These are phyloP conservation scores for Ilyonectria robusta DNA, from an alignment of 2,329 filamentous ascomycete species.

Conservation along the genomic window DNA sequence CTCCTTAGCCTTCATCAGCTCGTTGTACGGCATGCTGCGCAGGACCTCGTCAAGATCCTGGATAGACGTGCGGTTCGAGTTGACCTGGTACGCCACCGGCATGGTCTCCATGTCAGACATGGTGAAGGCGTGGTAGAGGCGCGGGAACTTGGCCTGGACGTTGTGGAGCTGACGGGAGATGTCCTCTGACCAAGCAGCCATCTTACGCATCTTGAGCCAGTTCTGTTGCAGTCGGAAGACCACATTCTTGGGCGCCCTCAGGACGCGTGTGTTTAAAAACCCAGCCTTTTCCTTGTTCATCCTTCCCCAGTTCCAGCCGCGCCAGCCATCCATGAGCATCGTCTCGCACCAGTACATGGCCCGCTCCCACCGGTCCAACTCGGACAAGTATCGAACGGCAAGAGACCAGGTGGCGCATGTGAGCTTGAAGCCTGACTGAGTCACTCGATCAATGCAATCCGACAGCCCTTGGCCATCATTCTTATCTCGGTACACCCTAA, in stretches of 20 bases:
- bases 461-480: constrained; percentile 63
- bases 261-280: constrained; percentile 52
- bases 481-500: constrained; percentile 58
- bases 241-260: constrained; percentile 55
- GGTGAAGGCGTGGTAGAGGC: constrained; percentile 58
- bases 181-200: constrained; percentile 63
- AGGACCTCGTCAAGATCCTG: constrained; percentile 50
- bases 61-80: constrained; percentile 38
- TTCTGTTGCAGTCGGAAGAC: constrained; percentile 64
- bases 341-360: constrained; percentile 84
- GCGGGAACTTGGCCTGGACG: constrained; percentile 58
- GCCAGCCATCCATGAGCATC: constrained; percentile 83
- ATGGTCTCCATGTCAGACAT: constrained; percentile 51
- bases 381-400: constrained; percentile 78
- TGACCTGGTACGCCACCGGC: constrained; percentile 44
- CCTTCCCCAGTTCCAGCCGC: constrained; percentile 72
- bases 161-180: constrained; percentile 57
- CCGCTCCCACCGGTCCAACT: constrained; percentile 69
- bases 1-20: constrained; percentile 48
- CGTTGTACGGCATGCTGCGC: constrained; percentile 47
- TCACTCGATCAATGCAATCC: constrained; percentile 68
- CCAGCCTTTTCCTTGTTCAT: constrained; percentile 53
- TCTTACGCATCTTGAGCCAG: constrained; percentile 64
- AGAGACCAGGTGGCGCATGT: constrained; percentile 87
- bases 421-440: constrained; percentile 78